These are phyloP conservation scores for Chalaropsis ovoidea DNA, from an alignment of 2,329 filamentous ascomycete species.

Conservation along the genomic window DNA sequence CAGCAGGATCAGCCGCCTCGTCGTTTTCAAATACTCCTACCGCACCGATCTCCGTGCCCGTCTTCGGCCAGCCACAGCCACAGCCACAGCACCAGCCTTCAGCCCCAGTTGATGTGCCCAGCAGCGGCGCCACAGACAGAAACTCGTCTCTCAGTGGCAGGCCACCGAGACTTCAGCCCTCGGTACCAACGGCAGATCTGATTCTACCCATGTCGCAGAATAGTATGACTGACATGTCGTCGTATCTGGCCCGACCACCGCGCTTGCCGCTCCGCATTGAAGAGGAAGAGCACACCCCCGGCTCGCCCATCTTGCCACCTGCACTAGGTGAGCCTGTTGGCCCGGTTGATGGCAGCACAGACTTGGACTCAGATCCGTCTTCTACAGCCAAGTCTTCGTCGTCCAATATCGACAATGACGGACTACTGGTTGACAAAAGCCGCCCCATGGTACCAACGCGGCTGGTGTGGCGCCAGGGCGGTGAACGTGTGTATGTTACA, in stretches of 20 bases:
- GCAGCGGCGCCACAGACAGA: slow-evolving; percentile 17
- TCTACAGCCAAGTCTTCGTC: slow-evolving; percentile 48
- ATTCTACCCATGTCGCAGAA: slow-evolving; percentile 40
- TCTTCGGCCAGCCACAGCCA: not conserved
- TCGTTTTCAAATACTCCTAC: slow-evolving; percentile 27
- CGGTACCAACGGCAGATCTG: slow-evolving; percentile 20
- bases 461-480: slow-evolving; percentile 74
- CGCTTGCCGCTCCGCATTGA: slow-evolving; percentile 87
- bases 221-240: slow-evolving; percentile 53
- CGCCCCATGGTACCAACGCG: slow-evolving; percentile 70
- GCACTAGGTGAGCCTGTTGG: slow-evolving; percentile 36
- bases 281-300: slow-evolving; percentile 78
- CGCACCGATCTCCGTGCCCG: slow-evolving; percentile 30
- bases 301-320: slow-evolving; percentile 75
- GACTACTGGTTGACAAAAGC: slow-evolving; percentile 63
- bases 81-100: slow-evolving; percentile 17
- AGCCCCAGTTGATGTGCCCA: slow-evolving; percentile 23
- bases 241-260: slow-evolving; percentile 62
- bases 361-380: slow-evolving; percentile 40
- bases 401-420: slow-evolving; percentile 60
- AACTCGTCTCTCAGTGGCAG: slow-evolving; percentile 1
- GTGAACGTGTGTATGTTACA: slow-evolving; percentile 89
- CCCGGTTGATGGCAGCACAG: slow-evolving; percentile 38
- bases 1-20: slow-evolving; percentile 24
- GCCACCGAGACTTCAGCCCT: slow-evolving; percentile 21